These are phyloP conservation scores for Trichoderma asperelloides DNA, from an alignment of 495 filamentous ascomycete genomes.

Conservation along the genomic window DNA sequence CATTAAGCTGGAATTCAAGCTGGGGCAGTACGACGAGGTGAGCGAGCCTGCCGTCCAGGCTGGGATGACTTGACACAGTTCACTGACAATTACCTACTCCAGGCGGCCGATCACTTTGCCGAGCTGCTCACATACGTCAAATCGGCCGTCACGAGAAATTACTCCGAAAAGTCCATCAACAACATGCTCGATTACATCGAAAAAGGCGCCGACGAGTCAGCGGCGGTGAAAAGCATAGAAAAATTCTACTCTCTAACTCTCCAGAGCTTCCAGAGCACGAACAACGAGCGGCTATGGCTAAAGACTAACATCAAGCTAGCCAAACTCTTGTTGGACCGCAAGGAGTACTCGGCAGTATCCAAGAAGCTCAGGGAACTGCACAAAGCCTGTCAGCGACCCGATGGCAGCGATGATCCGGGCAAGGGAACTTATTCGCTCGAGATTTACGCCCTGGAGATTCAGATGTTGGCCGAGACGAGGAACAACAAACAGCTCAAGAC, in stretches of 20 bases:
- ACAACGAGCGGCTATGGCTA: conserved; percentile 94
- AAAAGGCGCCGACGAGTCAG: conserved; percentile 75
- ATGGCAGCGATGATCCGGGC: conserved; percentile 86
- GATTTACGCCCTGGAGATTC: conserved; percentile 94
- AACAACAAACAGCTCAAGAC: conserved; percentile 97
- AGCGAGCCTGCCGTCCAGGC: conserved; percentile 10
- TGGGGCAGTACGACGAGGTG: conserved; percentile 77
- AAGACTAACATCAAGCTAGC: conserved; percentile 98
- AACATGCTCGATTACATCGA: conserved; percentile 99
- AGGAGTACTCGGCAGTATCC: conserved; percentile 71
- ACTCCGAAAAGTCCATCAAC: conserved; percentile 98
- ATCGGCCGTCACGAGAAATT: conserved; percentile 93
- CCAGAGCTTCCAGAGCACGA: conserved; percentile 89
- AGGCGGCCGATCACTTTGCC: conserved; percentile 92
- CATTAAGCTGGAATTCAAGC: conserved; percentile 92
- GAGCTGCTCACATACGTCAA: conserved; percentile 97
- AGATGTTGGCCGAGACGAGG: conserved; percentile 93
- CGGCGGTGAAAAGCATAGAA: conserved; percentile 77
- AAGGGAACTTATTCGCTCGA: conserved; percentile 95
- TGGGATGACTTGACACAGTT: background rate
- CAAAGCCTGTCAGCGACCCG: conserved; percentile 76
- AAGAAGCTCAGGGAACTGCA: conserved; percentile 86
- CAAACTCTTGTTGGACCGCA: conserved; percentile 79
- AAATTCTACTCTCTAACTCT: conserved; percentile 91
- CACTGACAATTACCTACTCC: conserved; percentile 11